These are phyloP conservation scores for Pyrenopolyporus hunteri DNA, from an alignment of 495 filamentous ascomycete species.

Conservation along the genomic window DNA sequence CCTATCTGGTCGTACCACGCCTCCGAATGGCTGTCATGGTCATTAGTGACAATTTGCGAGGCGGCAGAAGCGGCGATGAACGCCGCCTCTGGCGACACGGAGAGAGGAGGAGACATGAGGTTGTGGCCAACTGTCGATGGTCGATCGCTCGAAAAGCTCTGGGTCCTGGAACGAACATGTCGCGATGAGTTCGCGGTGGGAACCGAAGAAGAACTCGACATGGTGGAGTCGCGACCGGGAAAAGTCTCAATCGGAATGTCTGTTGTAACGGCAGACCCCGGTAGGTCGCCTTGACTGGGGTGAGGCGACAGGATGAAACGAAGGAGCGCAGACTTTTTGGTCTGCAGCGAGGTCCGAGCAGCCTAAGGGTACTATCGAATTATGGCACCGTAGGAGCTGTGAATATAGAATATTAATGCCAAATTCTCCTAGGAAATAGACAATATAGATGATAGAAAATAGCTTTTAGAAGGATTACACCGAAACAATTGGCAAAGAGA, in stretches of 20 bases:
- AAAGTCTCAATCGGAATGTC: constrained; percentile 36
- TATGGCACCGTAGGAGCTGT: constrained; percentile 20
- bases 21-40: constrained; percentile 76
- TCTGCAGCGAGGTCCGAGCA: constrained; percentile 12
- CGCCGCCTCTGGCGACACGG: constrained; percentile 77
- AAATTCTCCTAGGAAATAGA: constrained; percentile 15
- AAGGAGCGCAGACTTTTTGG: constrained; percentile 22
- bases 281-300: constrained; percentile 34
- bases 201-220: constrained; percentile 49
- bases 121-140: constrained; percentile 55
- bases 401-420: constrained; percentile 16
- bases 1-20: constrained; percentile 68
- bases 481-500: constrained; percentile 22
- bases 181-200: constrained; percentile 46
- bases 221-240: constrained; percentile 44
- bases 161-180: constrained; percentile 50
- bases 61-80: constrained; percentile 92
- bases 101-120: constrained; percentile 65
- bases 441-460: neutral
- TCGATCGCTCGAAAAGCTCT: constrained; percentile 63
- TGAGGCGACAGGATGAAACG: constrained; percentile 35
- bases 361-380: constrained; percentile 9
- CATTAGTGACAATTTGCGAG: constrained; percentile 87
- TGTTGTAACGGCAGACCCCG: constrained; percentile 39
- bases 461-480: constrained; percentile 16